Conservation (phyloP, 495 filamentous ascomycete genomes). For the Aspergillus nanangensis region DNA sequence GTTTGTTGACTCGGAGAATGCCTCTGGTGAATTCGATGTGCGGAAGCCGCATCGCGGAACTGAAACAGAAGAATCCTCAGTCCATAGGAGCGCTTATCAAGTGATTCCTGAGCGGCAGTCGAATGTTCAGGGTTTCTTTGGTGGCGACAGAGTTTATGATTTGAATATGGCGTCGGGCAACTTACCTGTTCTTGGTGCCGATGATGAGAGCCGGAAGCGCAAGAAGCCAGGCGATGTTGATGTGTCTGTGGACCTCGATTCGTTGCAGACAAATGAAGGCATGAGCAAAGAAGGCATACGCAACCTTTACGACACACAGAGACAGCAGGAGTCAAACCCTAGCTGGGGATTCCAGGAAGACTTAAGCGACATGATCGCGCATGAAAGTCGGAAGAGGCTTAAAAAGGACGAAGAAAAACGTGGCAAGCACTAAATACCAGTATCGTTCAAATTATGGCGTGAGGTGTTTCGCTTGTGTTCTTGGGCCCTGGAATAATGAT, state of each 20-base stretch:
- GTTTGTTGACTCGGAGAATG: slow-evolving; percentile 64
- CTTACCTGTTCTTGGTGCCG: slow-evolving; percentile 71
- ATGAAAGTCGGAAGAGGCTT: slow-evolving; percentile 82
- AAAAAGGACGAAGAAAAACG: slow-evolving; percentile 79
- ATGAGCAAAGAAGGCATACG: slow-evolving; percentile 63
- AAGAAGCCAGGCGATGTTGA: slow-evolving; percentile 96
- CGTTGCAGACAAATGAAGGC: slow-evolving; percentile 64
- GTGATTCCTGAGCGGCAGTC: slow-evolving; percentile 85
- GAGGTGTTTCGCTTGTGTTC: no score
- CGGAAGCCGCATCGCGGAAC: slow-evolving; percentile 82
- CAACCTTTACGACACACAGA: slow-evolving; percentile 72
- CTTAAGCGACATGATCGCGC: slow-evolving; percentile 93
- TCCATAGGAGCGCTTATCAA: slow-evolving; percentile 76
- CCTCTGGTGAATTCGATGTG: slow-evolving; percentile 85
- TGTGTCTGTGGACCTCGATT: slow-evolving; percentile 80
- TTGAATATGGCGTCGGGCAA: slow-evolving; percentile 51
- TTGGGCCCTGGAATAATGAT: no score
- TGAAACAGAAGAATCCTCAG: slow-evolving; percentile 77
- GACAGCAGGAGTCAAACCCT: slow-evolving; percentile 62
- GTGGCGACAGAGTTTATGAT: slow-evolving; percentile 89
- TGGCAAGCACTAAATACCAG: slow-evolving; percentile 36
- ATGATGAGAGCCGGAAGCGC: slow-evolving; percentile 76
- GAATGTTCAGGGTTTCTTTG: slow-evolving; percentile 88
- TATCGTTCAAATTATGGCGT: no score
- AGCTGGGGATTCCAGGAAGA: slow-evolving; percentile 89